A percentile compares a stretch with the other conserved stretches of the same genome.
These are phyloP conservation scores for Aaosphaeria arxii DNA, from an alignment of 2,329 filamentous ascomycete genomes.

Conservation along the genomic window DNA sequence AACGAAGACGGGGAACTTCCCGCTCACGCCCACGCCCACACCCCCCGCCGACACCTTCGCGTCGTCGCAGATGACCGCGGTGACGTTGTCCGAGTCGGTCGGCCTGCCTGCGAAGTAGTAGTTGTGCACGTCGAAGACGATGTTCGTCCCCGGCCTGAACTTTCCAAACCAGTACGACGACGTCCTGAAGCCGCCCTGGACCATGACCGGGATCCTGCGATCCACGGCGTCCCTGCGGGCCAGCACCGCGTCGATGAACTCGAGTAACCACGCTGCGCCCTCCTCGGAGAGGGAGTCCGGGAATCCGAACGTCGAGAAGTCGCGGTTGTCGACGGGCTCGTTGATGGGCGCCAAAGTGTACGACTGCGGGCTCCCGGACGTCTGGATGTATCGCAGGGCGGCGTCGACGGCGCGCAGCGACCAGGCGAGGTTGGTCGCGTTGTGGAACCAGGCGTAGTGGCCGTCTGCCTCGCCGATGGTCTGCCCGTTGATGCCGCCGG, in stretches of 20 bases:
- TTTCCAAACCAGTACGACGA: too few relatives aligned
- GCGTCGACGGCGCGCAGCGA: constrained; percentile 30
- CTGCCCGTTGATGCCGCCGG: too few relatives aligned
- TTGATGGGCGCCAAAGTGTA: constrained; percentile 40
- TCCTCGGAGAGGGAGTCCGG: constrained; percentile 24
- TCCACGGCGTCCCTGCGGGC: background rate
- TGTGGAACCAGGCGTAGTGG: constrained; percentile 36
- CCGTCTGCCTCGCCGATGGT: constrained; percentile 8
- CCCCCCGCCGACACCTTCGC: too few relatives aligned
- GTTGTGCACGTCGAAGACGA: too few relatives aligned
- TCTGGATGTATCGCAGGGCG: constrained; percentile 29
- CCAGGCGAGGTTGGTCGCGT: constrained; percentile 31
- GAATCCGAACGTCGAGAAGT: constrained; percentile 31
- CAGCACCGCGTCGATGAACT: constrained; percentile 20
- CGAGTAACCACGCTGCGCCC: constrained; percentile 30
- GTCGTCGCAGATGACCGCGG: too few relatives aligned
- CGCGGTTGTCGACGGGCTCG: constrained; percentile 31
- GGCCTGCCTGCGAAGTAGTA: too few relatives aligned
- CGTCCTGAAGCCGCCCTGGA: background rate
- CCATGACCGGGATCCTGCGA: background rate
- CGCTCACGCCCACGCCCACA: too few relatives aligned
- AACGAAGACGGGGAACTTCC: too few relatives aligned
- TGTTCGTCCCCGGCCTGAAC: too few relatives aligned
- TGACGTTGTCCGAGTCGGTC: too few relatives aligned
- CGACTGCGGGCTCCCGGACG: constrained; percentile 21